Base-by-base conservation (phyloP, 1,284 basidiomycete genomes). In the Vanrija sp. region DNA sequence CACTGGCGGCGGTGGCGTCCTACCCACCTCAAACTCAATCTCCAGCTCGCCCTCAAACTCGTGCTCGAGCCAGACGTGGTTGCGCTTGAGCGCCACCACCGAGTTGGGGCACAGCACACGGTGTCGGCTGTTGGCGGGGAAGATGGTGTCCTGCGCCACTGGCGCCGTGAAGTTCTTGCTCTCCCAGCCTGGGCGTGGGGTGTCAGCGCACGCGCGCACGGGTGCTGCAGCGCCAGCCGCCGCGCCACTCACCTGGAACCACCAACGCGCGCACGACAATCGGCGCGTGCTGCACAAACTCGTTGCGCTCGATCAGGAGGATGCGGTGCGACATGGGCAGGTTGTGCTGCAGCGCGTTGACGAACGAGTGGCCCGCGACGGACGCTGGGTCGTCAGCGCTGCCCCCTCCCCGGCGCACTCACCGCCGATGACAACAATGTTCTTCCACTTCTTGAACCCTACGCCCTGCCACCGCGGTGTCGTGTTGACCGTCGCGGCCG, bases 301-400 rank as follows among this genome's bases (percentile, higher is more conserved):
- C 69, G 26, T 72, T 64, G 9, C 74, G 68, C 54, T 80, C 79
- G 60, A 80, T 74, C 8, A 80, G 65, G 6, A 80, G 63, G 55
- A 80, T 67, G 14, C 78, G 72, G 57, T 79, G 75, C 7, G 70
- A 65, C 0, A 58, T 19, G 0, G 78, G 78, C 4, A 80, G 54
- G 47, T 66, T 67, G 19, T 67, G 62, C 5, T 62, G 55, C 16
- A 80, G 68, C 3, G 52, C 51, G 16, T 72, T 72, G 54, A 74
- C 77, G 38, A 75, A 54, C 15, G 40, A 49, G 43, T 69, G 69
- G 3, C 76, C 76, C 2, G 73, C 67, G 15, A 58, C 51, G 10
- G 73, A 73, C 26, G 64, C 75, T 77, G 57, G 28, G 28, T 3
- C 15, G 48, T 48, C 8, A 46, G 46, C 16, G 25, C 23, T 25